Base-by-base conservation (phyloP, 2,329 filamentous ascomycete species). In the Periconia sp. region DNA sequence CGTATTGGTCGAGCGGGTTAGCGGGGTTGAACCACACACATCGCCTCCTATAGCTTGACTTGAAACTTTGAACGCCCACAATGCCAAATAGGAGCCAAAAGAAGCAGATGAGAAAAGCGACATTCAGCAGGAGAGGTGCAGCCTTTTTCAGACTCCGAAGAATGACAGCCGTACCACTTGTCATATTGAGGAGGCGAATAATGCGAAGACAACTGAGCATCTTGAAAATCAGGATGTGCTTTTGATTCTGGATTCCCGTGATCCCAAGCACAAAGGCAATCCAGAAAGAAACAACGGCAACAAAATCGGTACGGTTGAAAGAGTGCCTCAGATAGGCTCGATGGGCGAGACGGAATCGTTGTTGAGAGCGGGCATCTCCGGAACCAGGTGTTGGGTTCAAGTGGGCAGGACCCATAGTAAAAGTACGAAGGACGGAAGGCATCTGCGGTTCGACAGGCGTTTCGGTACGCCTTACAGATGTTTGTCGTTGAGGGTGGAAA, bases 11-110 rank as follows among this genome's bases (percentile, higher is more conserved):
- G 8, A 79, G 76, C 9, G 37, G 14, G 46, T 72, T 72, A 10
- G 66, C 65, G 80, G 87, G 59, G 74, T 79, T 66, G 76, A 86
- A 61, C 77, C 77, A 80, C 13, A 80, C 77, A 54, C 79, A 82
- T 14, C 71, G 76, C 37, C 79, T 74, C 41, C 77, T 69, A 14
- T 81, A 66, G 60, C 79, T 81, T 43, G 79, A 79, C 55, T 82
- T 81, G 74, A 99, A 99, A 74, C 90, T 96, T 72, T 99, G 95
- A 19, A 99, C 89, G 6, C 94, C 95, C 54, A 99, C 87, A 57
- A 99, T 97, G 37, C 92, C 94, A 76, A 99, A 99, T 11, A 97
- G 78, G 41, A 99, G 82, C 94, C 94, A 99, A 76, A 99, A 99
- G 76, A 99, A 99, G 14, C 90, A 84, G 61, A 99, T 92, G 19